Conservation (phyloP, 2,329 filamentous ascomycete species). For the Fusarium subtropicale region DNA sequence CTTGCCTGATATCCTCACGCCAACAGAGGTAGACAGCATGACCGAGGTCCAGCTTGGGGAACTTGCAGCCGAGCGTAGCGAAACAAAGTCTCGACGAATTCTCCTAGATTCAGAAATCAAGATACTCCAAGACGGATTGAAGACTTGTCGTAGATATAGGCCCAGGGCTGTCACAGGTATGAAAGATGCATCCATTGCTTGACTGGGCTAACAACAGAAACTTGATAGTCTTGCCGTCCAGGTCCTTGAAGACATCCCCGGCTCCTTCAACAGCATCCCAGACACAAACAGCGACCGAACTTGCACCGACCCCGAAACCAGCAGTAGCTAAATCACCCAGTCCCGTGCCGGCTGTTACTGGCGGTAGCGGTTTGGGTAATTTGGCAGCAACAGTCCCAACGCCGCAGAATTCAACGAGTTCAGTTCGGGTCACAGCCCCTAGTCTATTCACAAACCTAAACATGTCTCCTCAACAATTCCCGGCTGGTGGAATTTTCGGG, state of each 20-base stretch:
- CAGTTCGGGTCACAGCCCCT: background rate
- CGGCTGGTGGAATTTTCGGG: background rate
- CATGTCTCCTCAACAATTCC: rapidly evolving
- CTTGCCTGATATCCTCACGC: constrained; percentile 56
- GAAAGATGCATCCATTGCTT: rapidly evolving
- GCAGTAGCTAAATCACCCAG: background rate
- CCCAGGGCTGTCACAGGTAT: background rate
- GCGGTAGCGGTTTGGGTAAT: rapidly evolving
- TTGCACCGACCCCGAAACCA: background rate
- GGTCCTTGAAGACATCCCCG: rapidly evolving
- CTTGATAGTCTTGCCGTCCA: background rate
- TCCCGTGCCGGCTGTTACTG: background rate
- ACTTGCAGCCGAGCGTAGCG: background rate
- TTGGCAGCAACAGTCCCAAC: no score
- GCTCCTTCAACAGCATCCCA: background rate
- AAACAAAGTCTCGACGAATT: background rate
- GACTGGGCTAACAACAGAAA: background rate
- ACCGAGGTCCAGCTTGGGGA: background rate
- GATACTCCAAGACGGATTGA: background rate
- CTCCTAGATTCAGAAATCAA: background rate
- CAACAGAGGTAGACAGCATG: constrained; percentile 47
- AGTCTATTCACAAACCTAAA: rapidly evolving
- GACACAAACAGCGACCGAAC: background rate
- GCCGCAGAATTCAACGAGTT: no score
- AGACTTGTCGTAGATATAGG: background rate